These are phyloP conservation scores for Aspergillus saccharolyticus DNA, from an alignment of 495 filamentous ascomycete species.

Conservation along the genomic window DNA sequence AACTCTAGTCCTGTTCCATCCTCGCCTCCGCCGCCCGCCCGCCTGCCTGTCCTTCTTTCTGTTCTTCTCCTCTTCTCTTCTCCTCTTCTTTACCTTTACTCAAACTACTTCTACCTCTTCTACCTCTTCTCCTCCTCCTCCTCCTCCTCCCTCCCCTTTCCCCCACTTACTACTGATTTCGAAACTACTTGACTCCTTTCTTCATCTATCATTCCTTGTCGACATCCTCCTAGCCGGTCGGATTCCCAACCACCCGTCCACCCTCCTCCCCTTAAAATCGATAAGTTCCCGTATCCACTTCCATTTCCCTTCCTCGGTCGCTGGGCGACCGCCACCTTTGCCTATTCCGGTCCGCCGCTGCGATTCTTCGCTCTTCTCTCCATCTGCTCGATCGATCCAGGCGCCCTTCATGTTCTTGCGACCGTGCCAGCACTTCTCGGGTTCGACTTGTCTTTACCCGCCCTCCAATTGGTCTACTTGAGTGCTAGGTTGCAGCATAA, in stretches of 20 bases:
- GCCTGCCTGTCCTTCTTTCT: neutral
- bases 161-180: slow-evolving; percentile 1
- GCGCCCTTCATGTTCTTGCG: slow-evolving; percentile 42
- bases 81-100: neutral
- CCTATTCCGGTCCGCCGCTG: slow-evolving; percentile 11
- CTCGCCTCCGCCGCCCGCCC: neutral
- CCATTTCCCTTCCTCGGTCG: slow-evolving; percentile 24
- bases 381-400: slow-evolving; percentile 11
- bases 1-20: neutral
- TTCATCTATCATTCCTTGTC: too few species aligned
- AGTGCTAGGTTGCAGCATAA: neutral
- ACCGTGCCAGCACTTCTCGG: slow-evolving; percentile 24
- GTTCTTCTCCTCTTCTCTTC: neutral
- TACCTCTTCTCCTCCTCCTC: slow-evolving; percentile 9
- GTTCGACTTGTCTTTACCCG: slow-evolving; percentile 21
- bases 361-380: slow-evolving; percentile 15
- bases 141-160: slow-evolving; percentile 3
- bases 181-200: too few species aligned
- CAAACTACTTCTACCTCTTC: slow-evolving; percentile 3
- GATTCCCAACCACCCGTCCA: neutral
- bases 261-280: neutral
- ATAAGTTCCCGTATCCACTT: slow-evolving; percentile 4
- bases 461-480: slow-evolving; percentile 19
- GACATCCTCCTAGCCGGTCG: neutral
- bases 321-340: slow-evolving; percentile 30